Conservation (phyloP, 106 monocot species). For the Vanilla planifolia region DNA sequence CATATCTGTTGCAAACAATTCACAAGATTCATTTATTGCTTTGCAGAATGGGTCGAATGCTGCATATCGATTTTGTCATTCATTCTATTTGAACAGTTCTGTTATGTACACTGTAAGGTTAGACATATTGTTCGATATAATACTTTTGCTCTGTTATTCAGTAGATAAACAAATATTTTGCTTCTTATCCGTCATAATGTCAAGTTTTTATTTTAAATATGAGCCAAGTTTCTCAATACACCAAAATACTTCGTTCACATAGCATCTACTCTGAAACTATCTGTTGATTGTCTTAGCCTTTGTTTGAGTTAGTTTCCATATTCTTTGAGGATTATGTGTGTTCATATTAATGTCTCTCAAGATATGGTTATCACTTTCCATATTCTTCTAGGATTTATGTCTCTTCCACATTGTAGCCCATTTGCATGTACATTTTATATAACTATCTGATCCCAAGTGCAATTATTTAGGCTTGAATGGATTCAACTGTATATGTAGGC, state of each 20-base stretch:
- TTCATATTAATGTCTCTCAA: not conserved
- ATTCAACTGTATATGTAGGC: not conserved
- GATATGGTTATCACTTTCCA: no score
- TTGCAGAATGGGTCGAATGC: slow-evolving; percentile 84
- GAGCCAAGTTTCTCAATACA: no score
- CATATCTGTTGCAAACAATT: not conserved
- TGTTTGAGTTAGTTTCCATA: not conserved
- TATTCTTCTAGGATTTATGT: no score
- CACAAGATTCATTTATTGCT: slow-evolving; percentile 9
- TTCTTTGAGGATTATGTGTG: not conserved
- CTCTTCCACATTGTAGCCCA: no score
- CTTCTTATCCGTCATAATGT: no score
- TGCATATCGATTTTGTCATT: slow-evolving; percentile 81
- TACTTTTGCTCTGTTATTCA: not conserved
- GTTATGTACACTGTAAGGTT: slow-evolving; percentile 96
- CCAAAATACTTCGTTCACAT: no score
- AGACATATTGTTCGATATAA: not conserved
- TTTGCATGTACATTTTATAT: not conserved
- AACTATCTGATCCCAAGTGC: not conserved
- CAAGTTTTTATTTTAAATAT: no score
- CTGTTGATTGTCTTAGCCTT: no score
- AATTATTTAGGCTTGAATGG: not conserved
- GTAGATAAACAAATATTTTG: no score
- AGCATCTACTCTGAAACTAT: not conserved
- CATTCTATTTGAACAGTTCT: slow-evolving; percentile 77